Conservation (phyloP, 768 basidiomycete species). For the Psilocybe cubensis region DNA sequence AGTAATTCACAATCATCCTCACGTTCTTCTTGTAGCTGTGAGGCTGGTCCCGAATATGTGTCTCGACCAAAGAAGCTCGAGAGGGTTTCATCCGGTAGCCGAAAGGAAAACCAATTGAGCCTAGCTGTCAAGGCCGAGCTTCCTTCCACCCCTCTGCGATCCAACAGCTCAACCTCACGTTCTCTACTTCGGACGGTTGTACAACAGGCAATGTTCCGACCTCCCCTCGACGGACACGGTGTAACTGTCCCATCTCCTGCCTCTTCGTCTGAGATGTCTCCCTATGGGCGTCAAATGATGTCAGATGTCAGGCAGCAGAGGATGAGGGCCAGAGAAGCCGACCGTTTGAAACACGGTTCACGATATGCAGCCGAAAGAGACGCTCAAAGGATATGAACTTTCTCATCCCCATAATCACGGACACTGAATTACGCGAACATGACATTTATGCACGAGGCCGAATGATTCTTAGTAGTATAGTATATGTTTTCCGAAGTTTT, state of each 20-base stretch:
- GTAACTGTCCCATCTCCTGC: conserved; percentile 61
- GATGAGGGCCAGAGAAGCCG: conserved; percentile 39
- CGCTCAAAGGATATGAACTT: conserved; percentile 7
- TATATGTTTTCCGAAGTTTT: conserved; percentile 6
- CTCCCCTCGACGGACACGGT: conserved; percentile 44
- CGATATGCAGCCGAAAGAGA: conserved; percentile 5
- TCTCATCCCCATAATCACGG: conserved; percentile 2
- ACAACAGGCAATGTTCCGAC: conserved; percentile 48
- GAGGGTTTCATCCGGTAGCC: conserved; percentile 8
- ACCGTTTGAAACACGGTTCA: conserved; percentile 26
- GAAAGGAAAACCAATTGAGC: conserved; percentile 45
- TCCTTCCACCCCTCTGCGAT: conserved; percentile 51
- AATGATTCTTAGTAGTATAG: too few relatives aligned
- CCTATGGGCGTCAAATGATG: conserved; percentile 71
- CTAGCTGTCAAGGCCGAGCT: conserved; percentile 39
- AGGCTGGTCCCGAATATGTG: conserved; percentile 4
- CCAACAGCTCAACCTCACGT: conserved; percentile 35
- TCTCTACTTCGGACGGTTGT: conserved; percentile 41
- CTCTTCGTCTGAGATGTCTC: conserved; percentile 76
- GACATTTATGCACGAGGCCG: conserved; percentile 1
- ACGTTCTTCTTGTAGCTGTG: conserved; percentile 11
- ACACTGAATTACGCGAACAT: conserved; percentile 5
- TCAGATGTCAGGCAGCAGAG: conserved; percentile 56
- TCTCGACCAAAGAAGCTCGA: conserved; percentile 5
- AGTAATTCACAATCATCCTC: conserved; percentile 28